Conservation (phyloP, 2,329 filamentous ascomycete genomes). For the Ceratocystis papillata region DNA sequence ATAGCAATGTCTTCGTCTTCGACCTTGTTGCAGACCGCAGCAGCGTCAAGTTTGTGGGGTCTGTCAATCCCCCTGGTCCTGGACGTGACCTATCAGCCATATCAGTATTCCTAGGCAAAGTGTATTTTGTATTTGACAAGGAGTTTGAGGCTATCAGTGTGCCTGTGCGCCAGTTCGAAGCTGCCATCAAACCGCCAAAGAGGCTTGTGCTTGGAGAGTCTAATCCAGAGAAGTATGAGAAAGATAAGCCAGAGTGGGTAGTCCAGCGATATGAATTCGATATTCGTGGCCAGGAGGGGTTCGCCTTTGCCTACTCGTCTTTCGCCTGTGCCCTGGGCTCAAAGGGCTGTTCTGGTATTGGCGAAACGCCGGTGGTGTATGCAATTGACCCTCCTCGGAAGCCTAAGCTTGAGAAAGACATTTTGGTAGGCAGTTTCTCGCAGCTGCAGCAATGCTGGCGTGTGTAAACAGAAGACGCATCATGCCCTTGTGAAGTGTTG, state of each 20-base stretch:
- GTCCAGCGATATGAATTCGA: constrained; percentile 19
- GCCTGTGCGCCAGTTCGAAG: constrained; percentile 14
- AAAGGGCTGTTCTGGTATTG: constrained; percentile 16
- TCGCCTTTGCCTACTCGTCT: constrained; percentile 24
- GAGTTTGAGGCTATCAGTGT: constrained; percentile 21
- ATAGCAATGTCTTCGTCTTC: constrained; percentile 21
- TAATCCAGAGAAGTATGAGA: not conserved
- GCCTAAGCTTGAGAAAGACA: constrained; percentile 17
- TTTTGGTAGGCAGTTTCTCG: constrained; percentile 19
- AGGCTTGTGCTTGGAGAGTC: not conserved
- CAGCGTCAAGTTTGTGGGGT: constrained; percentile 16
- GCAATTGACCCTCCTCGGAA: constrained; percentile 25
- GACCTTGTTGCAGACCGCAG: constrained; percentile 16
- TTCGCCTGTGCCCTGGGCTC: constrained; percentile 20
- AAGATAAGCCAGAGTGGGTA: constrained; percentile 13
- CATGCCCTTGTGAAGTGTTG: not conserved
- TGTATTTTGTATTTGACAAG: constrained; percentile 23
- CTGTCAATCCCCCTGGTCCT: constrained; percentile 21
- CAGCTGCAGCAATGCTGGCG: constrained; percentile 20
- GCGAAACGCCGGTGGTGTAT: constrained; percentile 22
- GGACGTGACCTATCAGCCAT: constrained; percentile 21
- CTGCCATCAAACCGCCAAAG: constrained; percentile 12
- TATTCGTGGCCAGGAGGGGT: constrained; percentile 20
- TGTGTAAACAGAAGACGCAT: not conserved
- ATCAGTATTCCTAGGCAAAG: constrained; percentile 20